Evolutionary conservation across 768 basidiomycete species (phyloP), one percentile per base, ranked within the genome.

Genomic region (Pholiota conissans): DNA sequence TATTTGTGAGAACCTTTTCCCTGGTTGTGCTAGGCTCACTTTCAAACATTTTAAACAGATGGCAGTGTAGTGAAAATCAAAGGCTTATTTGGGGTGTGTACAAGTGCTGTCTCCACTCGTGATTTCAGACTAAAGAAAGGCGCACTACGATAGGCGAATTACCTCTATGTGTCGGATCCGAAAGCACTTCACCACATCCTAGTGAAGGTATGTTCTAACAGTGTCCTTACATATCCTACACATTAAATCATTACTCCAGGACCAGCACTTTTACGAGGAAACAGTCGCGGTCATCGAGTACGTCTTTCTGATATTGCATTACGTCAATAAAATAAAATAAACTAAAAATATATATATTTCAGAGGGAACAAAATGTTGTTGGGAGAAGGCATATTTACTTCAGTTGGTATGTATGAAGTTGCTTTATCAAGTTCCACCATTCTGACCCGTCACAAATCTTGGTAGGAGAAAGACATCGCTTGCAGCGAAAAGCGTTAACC

Each of bases 151-250:
- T 60, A 72, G 72, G 67, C 66, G 26, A 63, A 70, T 46, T 61
- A 66, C 24, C 64, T 83, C 3, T 77, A 77, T 57, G 69, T 79
- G 1, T 79, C 63, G 50, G 80, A 83, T 56, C 75, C 80, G 0
- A 72, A 70, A 29, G 81, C 79, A 0, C 61, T 83, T 32, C 72
- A 80, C 52, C 76, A 77, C 56, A 75, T 83, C 51, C 37, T 79
- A 5, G 67, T 80, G 30, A 81, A 80, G 65, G 67, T 60, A 35
- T 32, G 50, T 39, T 49, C 22, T 9, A 26, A 22, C 5, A 1
- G 16, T 30, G 22, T n/a, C n/a, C n/a, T n/a, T n/a, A n/a, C n/a
- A n/a, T n/a, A n/a, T n/a, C n/a, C n/a, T n/a, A n/a, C n/a, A n/a
- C n/a, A n/a, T n/a, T n/a, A n/a, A n/a, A n/a, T n/a, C n/a, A 27